These are phyloP conservation scores for Ceratocystis variospora DNA, from an alignment of 2,329 filamentous ascomycete genomes.

Conservation along the genomic window DNA sequence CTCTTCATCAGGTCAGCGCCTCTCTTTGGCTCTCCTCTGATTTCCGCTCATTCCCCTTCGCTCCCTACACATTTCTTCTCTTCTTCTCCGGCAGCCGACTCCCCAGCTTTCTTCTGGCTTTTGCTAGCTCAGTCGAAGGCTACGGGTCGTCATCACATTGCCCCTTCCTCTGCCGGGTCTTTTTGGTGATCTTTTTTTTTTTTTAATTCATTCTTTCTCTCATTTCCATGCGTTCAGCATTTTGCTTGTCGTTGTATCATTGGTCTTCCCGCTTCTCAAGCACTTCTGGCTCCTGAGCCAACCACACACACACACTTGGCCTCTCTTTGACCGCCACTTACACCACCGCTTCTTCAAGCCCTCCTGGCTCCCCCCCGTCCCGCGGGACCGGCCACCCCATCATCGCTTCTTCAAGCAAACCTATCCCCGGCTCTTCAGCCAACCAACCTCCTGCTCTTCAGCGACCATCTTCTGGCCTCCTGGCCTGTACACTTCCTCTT, in stretches of 20 bases:
- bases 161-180: neutral
- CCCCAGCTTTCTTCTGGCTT: slow-evolving; percentile 2
- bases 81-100: slow-evolving; percentile 1
- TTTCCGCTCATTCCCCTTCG: slow-evolving; percentile 2
- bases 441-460: neutral
- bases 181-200: neutral
- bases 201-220: neutral
- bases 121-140: neutral
- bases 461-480: neutral
- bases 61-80: neutral
- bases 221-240: neutral
- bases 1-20: slow-evolving; percentile 10
- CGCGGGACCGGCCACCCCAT: neutral
- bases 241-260: neutral
- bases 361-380: neutral
- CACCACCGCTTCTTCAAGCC: neutral
- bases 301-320: neutral
- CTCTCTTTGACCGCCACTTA: slow-evolving; percentile 5
- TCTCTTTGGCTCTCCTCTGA: slow-evolving; percentile 3
- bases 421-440: slow-evolving; percentile 1
- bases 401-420: neutral
- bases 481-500: neutral
- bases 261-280: neutral
- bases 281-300: neutral
- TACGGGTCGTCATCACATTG: neutral